phyloP scores from a whole-genome alignment of 2,329 filamentous ascomycete genomes.

The Didymella exigua region DNA sequence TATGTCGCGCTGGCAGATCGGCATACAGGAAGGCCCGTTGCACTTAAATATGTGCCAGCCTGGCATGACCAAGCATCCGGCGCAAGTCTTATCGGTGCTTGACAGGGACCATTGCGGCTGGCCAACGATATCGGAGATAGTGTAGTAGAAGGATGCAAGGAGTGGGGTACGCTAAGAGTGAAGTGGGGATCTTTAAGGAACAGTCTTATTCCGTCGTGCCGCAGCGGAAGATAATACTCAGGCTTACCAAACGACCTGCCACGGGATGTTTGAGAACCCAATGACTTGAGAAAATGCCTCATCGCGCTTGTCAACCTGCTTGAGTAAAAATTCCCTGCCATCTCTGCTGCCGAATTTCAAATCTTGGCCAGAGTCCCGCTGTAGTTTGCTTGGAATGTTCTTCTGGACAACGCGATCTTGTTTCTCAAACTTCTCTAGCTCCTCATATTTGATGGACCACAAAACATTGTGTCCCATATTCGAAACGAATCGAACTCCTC shows the following conservation, averaged over 20 bases:
- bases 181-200: slow-evolving; percentile 1
- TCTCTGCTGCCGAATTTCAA: slow-evolving; percentile 21
- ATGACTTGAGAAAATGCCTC: slow-evolving; percentile 42
- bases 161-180: slow-evolving; percentile 8
- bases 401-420: slow-evolving; percentile 27
- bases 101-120: background rate
- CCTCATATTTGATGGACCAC: slow-evolving; percentile 23
- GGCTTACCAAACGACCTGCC: slow-evolving; percentile 41
- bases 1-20: too few relatives aligned
- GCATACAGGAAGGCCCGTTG: background rate
- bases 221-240: background rate
- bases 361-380: slow-evolving; percentile 28
- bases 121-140: slow-evolving; percentile 20
- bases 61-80: slow-evolving; percentile 11
- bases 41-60: background rate
- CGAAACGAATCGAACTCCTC: slow-evolving; percentile 26
- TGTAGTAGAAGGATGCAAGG: background rate
- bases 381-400: slow-evolving; percentile 23
- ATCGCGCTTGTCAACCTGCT: slow-evolving; percentile 32
- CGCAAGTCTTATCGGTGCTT: slow-evolving; percentile 18
- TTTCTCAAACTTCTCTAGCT: slow-evolving; percentile 34
- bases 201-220: background rate
- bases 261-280: slow-evolving; percentile 33
- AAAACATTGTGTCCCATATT: slow-evolving; percentile 17
- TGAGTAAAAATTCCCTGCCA: slow-evolving; percentile 22